Conservation (phyloP, 768 basidiomycete genomes). For the Hydnum rufescens region DNA sequence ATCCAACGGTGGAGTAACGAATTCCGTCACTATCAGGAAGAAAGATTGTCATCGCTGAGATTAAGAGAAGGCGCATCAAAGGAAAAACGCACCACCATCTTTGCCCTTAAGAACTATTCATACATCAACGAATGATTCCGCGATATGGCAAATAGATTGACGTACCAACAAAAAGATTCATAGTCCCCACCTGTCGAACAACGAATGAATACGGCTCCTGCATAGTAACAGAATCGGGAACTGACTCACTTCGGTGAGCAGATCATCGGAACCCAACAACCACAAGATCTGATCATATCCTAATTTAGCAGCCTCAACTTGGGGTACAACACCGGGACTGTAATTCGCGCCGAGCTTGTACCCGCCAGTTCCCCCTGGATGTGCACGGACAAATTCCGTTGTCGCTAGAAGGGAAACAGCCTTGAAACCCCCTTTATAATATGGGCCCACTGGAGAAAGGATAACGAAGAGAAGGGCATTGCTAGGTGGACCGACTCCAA, state of each 20-base stretch:
- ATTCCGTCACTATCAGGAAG: slow-evolving; percentile 38
- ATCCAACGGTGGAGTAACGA: slow-evolving; percentile 76
- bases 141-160: not conserved
- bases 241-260: slow-evolving; percentile 21
- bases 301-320: slow-evolving; percentile 37
- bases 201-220: slow-evolving; percentile 13
- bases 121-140: not conserved
- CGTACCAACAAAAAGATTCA: slow-evolving; percentile 45
- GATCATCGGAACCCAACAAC: slow-evolving; percentile 40
- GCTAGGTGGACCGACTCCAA: slow-evolving; percentile 51
- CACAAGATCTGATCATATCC: slow-evolving; percentile 69
- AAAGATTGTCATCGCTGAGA: no score
- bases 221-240: not conserved
- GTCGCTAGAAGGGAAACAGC: slow-evolving; percentile 42
- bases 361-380: slow-evolving; percentile 50
- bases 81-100: slow-evolving; percentile 29
- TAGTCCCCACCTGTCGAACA: slow-evolving; percentile 42
- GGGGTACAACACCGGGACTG: slow-evolving; percentile 39
- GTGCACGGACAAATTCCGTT: slow-evolving; percentile 64
- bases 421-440: slow-evolving; percentile 30
- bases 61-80: not conserved
- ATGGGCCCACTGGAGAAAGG: slow-evolving; percentile 39
- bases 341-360: slow-evolving; percentile 51
- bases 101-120: slow-evolving; percentile 32
- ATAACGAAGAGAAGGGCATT: slow-evolving; percentile 79